phyloP scores from a whole-genome alignment of 2,329 filamentous ascomycete genomes.

The Tothia fuscella region DNA sequence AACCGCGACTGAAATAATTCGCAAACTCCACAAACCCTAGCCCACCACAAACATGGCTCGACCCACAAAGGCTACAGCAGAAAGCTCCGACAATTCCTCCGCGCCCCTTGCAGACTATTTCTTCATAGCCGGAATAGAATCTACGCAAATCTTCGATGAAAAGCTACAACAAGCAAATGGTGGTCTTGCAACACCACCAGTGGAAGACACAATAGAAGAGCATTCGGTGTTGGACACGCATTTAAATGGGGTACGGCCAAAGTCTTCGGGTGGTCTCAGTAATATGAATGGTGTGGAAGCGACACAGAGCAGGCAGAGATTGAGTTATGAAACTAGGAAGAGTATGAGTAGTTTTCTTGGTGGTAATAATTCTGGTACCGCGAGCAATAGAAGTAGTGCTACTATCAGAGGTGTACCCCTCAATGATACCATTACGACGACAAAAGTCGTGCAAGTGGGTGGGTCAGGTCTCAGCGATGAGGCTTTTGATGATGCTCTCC shows the following conservation, averaged over 20 bases:
- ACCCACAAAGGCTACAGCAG: too few relatives aligned
- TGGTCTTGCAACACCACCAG: slow-evolving; percentile 20
- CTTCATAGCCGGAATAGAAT: slow-evolving; percentile 48
- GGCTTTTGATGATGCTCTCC: slow-evolving; percentile 85
- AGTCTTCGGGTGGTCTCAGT: slow-evolving; percentile 25
- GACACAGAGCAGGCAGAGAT: slow-evolving; percentile 14
- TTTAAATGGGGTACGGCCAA: slow-evolving; percentile 26
- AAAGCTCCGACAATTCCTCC: slow-evolving; percentile 14
- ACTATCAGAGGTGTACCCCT: slow-evolving; percentile 42
- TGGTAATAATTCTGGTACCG: slow-evolving; percentile 19
- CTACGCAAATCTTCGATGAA: slow-evolving; percentile 39
- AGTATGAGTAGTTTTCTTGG: slow-evolving; percentile 40
- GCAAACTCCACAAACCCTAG: too few relatives aligned
- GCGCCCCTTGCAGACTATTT: slow-evolving; percentile 54
- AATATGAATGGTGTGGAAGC: slow-evolving; percentile 3
- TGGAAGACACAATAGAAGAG: slow-evolving; percentile 50
- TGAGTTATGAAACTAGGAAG: slow-evolving; percentile 36
- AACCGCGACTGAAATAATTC: too few relatives aligned
- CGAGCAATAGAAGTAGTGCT: slow-evolving; percentile 52
- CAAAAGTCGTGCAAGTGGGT: slow-evolving; percentile 18
- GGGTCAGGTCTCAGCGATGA: slow-evolving; percentile 50
- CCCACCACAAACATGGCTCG: too few relatives aligned
- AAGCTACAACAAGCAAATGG: slow-evolving; percentile 19
- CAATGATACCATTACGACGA: not conserved
- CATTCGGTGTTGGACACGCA: slow-evolving; percentile 45